Conservation (phyloP, 2,329 filamentous ascomycete species). For the Fusarium concolor region DNA sequence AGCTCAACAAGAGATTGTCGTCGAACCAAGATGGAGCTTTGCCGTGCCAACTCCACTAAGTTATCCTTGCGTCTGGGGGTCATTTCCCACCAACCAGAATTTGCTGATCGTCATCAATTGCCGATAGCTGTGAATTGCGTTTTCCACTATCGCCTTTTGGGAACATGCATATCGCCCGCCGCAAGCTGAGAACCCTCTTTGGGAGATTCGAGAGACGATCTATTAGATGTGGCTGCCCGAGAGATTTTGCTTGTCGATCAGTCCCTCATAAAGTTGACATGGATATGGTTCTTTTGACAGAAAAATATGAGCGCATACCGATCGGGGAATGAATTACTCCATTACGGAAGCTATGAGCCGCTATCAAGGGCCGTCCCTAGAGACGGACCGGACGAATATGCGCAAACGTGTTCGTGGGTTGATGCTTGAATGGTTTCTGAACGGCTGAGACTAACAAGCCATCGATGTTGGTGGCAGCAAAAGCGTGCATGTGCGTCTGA, state of each 20-base stretch:
- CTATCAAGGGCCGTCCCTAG: slow-evolving; percentile 41
- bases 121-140: slow-evolving; percentile 16
- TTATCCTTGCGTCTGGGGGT: slow-evolving; percentile 19
- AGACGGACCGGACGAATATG: neutral
- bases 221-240: slow-evolving; percentile 8
- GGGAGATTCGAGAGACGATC: slow-evolving; percentile 3
- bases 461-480: slow-evolving; percentile 35
- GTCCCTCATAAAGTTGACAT: slow-evolving; percentile 3
- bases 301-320: slow-evolving; percentile 21
- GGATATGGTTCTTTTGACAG: neutral
- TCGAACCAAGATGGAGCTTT: slow-evolving; percentile 20
- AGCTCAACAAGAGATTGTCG: slow-evolving; percentile 2
- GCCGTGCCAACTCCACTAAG: slow-evolving; percentile 15
- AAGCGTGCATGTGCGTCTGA: neutral
- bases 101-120: slow-evolving; percentile 29
- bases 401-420: neutral
- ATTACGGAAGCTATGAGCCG: slow-evolving; percentile 33
- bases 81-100: slow-evolving; percentile 29
- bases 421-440: neutral
- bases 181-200: slow-evolving; percentile 26
- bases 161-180: slow-evolving; percentile 9
- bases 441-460: slow-evolving; percentile 11
- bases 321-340: slow-evolving; percentile 21
- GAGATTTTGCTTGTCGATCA: slow-evolving; percentile 26
- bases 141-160: slow-evolving; percentile 17